Conservation (phyloP, 345 rosid genomes). For the Firmiana major region DNA sequence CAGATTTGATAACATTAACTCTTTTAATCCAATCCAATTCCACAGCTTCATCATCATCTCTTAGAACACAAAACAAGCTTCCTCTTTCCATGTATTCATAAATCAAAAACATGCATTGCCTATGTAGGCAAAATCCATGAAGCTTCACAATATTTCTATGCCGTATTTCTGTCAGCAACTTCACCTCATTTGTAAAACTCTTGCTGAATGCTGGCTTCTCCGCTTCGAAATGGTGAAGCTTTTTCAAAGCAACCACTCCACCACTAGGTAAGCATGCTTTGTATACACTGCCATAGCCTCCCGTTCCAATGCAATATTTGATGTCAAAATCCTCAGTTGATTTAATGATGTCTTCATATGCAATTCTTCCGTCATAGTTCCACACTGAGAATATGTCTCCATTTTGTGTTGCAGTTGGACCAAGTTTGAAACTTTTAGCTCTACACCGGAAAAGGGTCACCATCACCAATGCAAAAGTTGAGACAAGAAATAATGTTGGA, state of each 20-base stretch:
- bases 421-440: background rate
- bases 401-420: background rate
- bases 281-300: conserved; percentile 1
- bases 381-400: background rate
- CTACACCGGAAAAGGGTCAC: background rate
- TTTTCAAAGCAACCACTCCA: background rate
- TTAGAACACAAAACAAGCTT: background rate
- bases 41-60: background rate
- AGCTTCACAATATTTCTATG: background rate
- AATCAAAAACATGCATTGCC: conserved; percentile 2
- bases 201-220: background rate
- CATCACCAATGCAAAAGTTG: background rate
- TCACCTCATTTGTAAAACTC: background rate
- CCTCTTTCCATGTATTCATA: conserved; percentile 4
- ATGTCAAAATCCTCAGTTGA: background rate
- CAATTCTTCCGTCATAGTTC: background rate
- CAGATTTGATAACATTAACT: background rate
- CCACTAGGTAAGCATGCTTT: background rate
- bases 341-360: background rate
- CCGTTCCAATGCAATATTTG: background rate
- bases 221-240: background rate
- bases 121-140: background rate
- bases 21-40: conserved; percentile 3
- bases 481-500: background rate
- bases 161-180: background rate